Conservation (phyloP, 257 asterid species). For the Salvia splendens region DNA sequence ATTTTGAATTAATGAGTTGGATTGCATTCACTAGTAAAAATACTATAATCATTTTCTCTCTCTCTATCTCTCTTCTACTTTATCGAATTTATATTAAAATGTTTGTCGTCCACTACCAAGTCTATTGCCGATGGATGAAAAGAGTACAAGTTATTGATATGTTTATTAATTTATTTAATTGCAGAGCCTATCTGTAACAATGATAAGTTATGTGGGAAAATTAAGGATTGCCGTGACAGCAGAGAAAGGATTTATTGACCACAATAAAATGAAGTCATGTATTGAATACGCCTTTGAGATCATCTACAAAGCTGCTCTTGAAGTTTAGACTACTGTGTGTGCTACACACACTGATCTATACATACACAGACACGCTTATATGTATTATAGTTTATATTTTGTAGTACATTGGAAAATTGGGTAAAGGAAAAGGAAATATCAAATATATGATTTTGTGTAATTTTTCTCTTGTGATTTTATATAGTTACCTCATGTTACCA, state of each 20-base stretch:
- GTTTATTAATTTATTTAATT: constrained; percentile 3
- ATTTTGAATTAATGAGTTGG: too few species aligned
- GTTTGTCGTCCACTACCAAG: too few species aligned
- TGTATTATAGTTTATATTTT: too few species aligned
- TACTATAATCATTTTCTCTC: too few species aligned
- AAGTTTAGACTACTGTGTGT: constrained; percentile 11
- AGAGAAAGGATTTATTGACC: constrained; percentile 62
- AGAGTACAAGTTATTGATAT: not conserved
- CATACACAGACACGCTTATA: not conserved
- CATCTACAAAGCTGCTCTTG: constrained; percentile 47
- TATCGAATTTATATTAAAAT: too few species aligned
- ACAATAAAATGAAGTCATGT: constrained; percentile 50
- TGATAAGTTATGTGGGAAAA: constrained; percentile 58
- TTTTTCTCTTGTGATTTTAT: too few species aligned
- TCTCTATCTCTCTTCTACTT: too few species aligned
- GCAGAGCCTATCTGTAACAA: constrained; percentile 55
- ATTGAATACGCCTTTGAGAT: constrained; percentile 51
- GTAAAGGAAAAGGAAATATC: not conserved
- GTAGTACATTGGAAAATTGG: not conserved
- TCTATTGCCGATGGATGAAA: not conserved
- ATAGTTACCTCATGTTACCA: too few species aligned
- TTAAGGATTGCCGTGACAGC: constrained; percentile 52
- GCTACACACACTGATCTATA: not conserved
- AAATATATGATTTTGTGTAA: too few species aligned
- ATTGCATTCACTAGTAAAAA: too few species aligned